A percentile compares a stretch with the other conserved stretches of the same genome.
Conservation (phyloP, 352 stramenopile species). For the Pythium insidiosum region DNA sequence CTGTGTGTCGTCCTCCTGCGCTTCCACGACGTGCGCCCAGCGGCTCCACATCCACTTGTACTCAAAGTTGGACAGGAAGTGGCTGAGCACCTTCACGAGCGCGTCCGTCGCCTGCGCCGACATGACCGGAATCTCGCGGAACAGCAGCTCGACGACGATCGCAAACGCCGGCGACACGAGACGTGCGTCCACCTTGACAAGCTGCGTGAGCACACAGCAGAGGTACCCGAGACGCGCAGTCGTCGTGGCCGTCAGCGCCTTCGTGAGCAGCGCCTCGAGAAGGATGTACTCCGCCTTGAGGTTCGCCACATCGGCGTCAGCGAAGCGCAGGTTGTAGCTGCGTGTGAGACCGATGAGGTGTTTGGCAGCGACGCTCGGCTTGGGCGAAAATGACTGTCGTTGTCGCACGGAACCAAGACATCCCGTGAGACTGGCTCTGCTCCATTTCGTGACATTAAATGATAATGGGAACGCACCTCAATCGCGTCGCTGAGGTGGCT, state of each 20-base stretch:
- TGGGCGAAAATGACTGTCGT: slow-evolving; percentile 59
- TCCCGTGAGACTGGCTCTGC: background rate
- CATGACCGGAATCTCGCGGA: slow-evolving; percentile 75
- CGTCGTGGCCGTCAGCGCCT: slow-evolving; percentile 37
- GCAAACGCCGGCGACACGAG: slow-evolving; percentile 62
- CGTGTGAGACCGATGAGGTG: slow-evolving; percentile 47
- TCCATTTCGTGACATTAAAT: background rate
- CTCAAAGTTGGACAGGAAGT: slow-evolving; percentile 85
- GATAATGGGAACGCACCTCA: slow-evolving; percentile 18
- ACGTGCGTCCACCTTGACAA: slow-evolving; percentile 68
- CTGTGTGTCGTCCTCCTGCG: slow-evolving; percentile 70
- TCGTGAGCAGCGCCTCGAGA: slow-evolving; percentile 63
- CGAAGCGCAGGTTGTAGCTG: slow-evolving; percentile 56
- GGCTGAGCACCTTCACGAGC: slow-evolving; percentile 77
- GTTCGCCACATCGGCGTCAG: slow-evolving; percentile 18
- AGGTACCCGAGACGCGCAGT: slow-evolving; percentile 48
- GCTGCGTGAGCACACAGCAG: slow-evolving; percentile 62
- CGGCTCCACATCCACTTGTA: slow-evolving; percentile 81
- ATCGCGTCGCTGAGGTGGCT: slow-evolving; percentile 42
- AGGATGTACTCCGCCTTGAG: slow-evolving; percentile 77
- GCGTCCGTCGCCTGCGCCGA: slow-evolving; percentile 38
- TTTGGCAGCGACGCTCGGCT: slow-evolving; percentile 65
- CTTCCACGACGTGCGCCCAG: slow-evolving; percentile 74
- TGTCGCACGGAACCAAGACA: background rate
- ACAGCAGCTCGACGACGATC: slow-evolving; percentile 81